These are phyloP conservation scores for Lactuca sativa DNA, from an alignment of 129 eudicot genomes.

Conservation along the genomic window DNA sequence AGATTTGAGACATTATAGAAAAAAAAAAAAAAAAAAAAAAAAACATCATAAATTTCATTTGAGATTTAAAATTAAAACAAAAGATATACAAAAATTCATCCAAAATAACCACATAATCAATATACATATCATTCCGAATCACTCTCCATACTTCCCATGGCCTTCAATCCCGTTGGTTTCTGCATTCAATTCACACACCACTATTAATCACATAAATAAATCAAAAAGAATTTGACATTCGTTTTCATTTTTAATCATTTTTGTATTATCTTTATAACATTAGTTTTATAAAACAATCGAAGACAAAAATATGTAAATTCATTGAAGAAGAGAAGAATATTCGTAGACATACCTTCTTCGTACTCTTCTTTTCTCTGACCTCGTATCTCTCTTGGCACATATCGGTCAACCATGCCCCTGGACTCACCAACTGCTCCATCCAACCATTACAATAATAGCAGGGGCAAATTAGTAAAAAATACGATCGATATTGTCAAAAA, in stretches of 20 bases:
- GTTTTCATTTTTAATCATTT: too few relatives aligned
- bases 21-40: background rate
- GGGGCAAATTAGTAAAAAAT: conserved; percentile 23
- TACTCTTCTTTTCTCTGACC: conserved; percentile 66
- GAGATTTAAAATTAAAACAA: conserved; percentile 10
- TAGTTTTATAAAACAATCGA: background rate
- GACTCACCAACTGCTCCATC: conserved; percentile 66
- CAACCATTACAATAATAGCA: conserved; percentile 14
- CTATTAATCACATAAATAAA: too few relatives aligned
- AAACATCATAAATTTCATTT: conserved; percentile 3
- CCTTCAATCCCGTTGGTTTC: conserved; percentile 72
- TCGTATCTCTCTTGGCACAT: conserved; percentile 72
- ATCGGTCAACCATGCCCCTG: conserved; percentile 75
- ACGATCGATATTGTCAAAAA: conserved; percentile 1
- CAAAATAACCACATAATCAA: conserved; percentile 1
- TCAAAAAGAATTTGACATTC: too few relatives aligned
- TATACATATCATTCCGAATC: conserved; percentile 50
- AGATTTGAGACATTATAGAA: background rate
- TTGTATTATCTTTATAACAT: background rate
- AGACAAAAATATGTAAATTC: background rate
- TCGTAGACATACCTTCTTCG: conserved; percentile 48
- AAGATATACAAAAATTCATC: conserved; percentile 25
- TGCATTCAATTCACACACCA: conserved; percentile 27
- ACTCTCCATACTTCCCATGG: conserved; percentile 67
- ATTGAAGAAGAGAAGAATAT: background rate